These are phyloP conservation scores for Mortierella sp. DNA, from an alignment of 371 early-diverging fungal species.

Conservation along the genomic window DNA sequence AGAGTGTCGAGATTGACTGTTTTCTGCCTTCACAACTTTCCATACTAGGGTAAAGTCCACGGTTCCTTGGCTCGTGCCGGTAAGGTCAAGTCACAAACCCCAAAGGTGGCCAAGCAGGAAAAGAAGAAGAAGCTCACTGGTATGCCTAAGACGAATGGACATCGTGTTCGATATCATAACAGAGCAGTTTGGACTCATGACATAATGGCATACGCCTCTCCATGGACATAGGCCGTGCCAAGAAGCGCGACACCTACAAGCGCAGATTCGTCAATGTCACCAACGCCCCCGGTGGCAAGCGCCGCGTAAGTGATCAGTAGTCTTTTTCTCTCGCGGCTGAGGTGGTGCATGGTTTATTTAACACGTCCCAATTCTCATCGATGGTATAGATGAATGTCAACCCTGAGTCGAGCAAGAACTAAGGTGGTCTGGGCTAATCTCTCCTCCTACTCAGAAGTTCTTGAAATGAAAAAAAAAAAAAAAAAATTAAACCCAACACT, in stretches of 20 bases:
- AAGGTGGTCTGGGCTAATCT: too few species aligned
- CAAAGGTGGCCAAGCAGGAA: slow-evolving; percentile 99
- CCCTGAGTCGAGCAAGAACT: slow-evolving; percentile 55
- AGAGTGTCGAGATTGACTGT: too few species aligned
- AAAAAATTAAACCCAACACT: too few species aligned
- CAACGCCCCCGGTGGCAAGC: slow-evolving; percentile 88
- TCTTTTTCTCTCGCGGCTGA: too few species aligned
- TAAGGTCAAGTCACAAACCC: slow-evolving; percentile 99
- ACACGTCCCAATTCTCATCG: too few species aligned
- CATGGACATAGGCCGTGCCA: slow-evolving; percentile 96
- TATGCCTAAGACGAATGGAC: slow-evolving; percentile 60
- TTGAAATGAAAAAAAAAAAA: too few species aligned
- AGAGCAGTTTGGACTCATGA: too few species aligned
- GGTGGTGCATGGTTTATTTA: too few species aligned
- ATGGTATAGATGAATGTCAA: slow-evolving; percentile 53
- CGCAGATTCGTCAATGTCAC: slow-evolving; percentile 97
- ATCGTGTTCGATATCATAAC: too few species aligned
- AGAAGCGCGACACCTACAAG: slow-evolving; percentile 98
- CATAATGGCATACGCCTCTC: too few species aligned
- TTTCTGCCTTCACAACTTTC: background rate
- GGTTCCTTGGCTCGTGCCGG: slow-evolving; percentile 99
- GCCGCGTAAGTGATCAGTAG: slow-evolving; percentile 69
- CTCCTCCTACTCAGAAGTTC: too few species aligned
- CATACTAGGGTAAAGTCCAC: slow-evolving; percentile 96
- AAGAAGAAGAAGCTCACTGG: slow-evolving; percentile 94